Percentiles rank a stretch among this genome's conserved stretches.
Conservation (phyloP, 192 early-diverging fungal genomes). For the Rhizophagus sp. region DNA sequence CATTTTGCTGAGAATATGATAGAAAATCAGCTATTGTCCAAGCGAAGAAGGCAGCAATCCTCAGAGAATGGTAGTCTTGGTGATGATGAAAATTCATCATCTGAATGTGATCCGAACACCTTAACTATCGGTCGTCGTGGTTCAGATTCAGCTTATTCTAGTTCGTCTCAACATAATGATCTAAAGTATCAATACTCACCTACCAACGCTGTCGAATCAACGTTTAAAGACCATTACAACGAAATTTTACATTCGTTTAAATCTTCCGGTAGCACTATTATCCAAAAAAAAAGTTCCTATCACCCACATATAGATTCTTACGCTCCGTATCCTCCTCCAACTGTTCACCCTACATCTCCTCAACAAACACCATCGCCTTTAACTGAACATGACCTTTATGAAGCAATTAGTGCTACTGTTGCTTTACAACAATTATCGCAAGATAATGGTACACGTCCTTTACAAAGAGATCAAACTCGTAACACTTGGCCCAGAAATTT, state of each 20-base stretch:
- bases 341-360: constrained; percentile 2
- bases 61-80: constrained; percentile 10
- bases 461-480: background rate
- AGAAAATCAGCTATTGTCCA: constrained; percentile 1
- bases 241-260: background rate
- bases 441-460: constrained; percentile 12
- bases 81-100: constrained; percentile 16
- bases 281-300: background rate
- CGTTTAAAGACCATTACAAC: background rate
- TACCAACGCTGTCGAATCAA: background rate
- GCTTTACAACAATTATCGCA: constrained; percentile 15
- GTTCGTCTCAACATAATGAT: constrained; percentile 16
- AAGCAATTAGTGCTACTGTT: constrained; percentile 10
- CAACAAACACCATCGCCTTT: constrained; percentile 11
- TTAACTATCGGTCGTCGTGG: constrained; percentile 4
- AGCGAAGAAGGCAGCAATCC: constrained; percentile 17
- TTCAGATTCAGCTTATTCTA: constrained; percentile 9
- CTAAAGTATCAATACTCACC: background rate
- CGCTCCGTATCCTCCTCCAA: background rate
- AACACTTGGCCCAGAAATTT: constrained; percentile 23
- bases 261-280: background rate
- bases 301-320: constrained; percentile 2
- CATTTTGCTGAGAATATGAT: background rate
- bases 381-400: constrained; percentile 12
- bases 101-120: background rate